Percentiles rank a stretch among this genome's conserved stretches.
Conservation (phyloP, 805 yeast genomes). For the Jamesozyma lodderae region DNA sequence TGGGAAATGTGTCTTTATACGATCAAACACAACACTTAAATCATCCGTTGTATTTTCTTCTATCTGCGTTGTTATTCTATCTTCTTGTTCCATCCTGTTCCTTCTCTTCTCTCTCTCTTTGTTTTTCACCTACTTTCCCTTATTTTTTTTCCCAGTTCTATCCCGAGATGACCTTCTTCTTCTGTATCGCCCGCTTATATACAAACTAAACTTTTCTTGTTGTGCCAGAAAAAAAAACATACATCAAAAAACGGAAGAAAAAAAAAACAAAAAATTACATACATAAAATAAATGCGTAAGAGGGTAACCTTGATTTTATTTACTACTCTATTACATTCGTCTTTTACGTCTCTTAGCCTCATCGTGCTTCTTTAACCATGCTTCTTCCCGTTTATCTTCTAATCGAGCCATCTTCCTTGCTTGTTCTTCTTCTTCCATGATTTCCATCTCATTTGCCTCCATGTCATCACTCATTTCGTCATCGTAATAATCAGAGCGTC, state of each 20-base stretch:
- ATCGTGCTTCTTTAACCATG: slow-evolving; percentile 42
- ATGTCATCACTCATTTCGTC: slow-evolving; percentile 46
- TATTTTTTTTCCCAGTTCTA: too few species aligned
- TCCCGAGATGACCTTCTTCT: too few species aligned
- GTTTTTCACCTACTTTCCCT: not conserved
- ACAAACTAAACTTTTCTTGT: too few species aligned
- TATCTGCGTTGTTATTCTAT: not conserved
- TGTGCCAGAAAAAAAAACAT: too few species aligned
- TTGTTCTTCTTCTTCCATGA: slow-evolving; percentile 69
- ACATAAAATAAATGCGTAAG: not conserved
- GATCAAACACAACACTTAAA: slow-evolving; percentile 23
- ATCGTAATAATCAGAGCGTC: slow-evolving; percentile 37
- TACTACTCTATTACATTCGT: not conserved
- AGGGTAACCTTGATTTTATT: not conserved
- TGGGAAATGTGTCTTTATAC: slow-evolving; percentile 75
- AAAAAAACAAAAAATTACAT: not conserved
- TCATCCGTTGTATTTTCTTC: slow-evolving; percentile 2
- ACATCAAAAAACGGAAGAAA: too few species aligned
- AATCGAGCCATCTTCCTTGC: slow-evolving; percentile 58
- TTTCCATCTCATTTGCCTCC: slow-evolving; percentile 93
- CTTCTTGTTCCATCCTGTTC: not conserved
- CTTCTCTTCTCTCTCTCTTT: not conserved
- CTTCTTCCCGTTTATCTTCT: slow-evolving; percentile 71
- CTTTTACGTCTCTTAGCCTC: slow-evolving; percentile 34
- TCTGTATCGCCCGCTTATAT: too few species aligned